Evolutionary conservation across 2,329 filamentous ascomycete genomes (phyloP).

Genomic region (Hypoxylon rubiginosum): DNA sequence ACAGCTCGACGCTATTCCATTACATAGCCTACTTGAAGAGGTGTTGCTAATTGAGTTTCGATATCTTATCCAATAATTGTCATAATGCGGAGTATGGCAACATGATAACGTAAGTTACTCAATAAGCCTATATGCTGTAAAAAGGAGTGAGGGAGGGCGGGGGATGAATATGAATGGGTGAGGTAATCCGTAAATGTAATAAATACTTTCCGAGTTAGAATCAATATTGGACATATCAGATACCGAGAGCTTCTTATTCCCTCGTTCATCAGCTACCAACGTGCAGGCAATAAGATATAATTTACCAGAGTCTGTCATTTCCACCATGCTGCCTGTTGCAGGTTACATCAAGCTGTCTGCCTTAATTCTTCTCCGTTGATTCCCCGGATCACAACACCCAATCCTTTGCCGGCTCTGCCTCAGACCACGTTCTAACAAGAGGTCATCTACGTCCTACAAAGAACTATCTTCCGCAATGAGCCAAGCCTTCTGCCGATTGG

Average conservation of each 20-base stretch:
- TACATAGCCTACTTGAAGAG: background rate
- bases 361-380: constrained; percentile 2
- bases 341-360: background rate
- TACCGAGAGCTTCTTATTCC: background rate
- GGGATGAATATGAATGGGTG: background rate
- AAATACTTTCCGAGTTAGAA: background rate
- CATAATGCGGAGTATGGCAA: background rate
- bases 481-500: constrained; percentile 18
- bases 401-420: constrained; percentile 19
- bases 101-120: background rate
- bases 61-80: background rate
- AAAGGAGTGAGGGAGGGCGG: background rate
- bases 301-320: background rate
- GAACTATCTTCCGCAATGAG: background rate
- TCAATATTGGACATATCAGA: background rate
- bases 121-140: background rate
- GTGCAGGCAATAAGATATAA: background rate
- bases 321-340: background rate
- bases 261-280: background rate
- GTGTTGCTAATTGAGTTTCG: no score
- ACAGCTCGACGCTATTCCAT: background rate
- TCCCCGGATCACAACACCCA: constrained; percentile 17
- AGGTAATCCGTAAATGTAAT: background rate
- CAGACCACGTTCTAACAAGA: constrained; percentile 3
- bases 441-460: constrained; percentile 29